These are phyloP conservation scores for Chalciporus piperatus DNA, from an alignment of 768 basidiomycete species.

Conservation along the genomic window DNA sequence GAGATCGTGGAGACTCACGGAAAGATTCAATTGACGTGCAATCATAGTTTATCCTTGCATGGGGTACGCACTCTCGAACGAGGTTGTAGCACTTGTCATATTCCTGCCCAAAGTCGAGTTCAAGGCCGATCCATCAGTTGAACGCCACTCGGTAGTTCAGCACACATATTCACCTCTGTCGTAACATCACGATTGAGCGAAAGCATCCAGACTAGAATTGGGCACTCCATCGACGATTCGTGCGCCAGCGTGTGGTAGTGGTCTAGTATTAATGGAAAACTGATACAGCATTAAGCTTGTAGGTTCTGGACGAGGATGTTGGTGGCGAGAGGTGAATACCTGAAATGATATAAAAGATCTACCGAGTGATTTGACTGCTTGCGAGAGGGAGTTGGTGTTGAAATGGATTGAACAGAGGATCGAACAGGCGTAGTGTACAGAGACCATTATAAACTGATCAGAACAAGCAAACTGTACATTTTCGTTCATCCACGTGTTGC, in stretches of 20 bases:
- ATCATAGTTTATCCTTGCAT: constrained; percentile 51
- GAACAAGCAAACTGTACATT: constrained; percentile 26
- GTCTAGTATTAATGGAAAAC: constrained; percentile 1
- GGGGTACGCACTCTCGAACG: constrained; percentile 57
- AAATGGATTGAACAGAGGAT: background rate
- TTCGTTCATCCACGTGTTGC: constrained; percentile 27
- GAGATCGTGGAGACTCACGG: constrained; percentile 45
- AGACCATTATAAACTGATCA: constrained; percentile 29
- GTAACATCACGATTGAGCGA: constrained; percentile 73
- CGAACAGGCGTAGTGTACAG: constrained; percentile 5
- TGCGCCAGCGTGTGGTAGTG: background rate
- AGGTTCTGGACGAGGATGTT: too few species aligned
- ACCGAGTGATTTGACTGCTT: background rate
- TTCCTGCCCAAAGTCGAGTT: constrained; percentile 46
- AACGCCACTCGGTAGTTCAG: constrained; percentile 5
- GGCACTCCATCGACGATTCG: constrained; percentile 46
- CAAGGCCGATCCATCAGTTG: background rate
- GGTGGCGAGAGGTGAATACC: background rate
- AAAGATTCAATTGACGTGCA: constrained; percentile 62
- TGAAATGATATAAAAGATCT: constrained; percentile 4
- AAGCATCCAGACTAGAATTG: constrained; percentile 79
- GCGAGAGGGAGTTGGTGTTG: background rate
- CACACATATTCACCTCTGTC: constrained; percentile 47
- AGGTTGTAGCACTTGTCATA: constrained; percentile 66
- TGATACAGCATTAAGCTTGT: background rate